phyloP scores from a whole-genome alignment of 768 basidiomycete genomes.

The Amanita rimosa region DNA sequence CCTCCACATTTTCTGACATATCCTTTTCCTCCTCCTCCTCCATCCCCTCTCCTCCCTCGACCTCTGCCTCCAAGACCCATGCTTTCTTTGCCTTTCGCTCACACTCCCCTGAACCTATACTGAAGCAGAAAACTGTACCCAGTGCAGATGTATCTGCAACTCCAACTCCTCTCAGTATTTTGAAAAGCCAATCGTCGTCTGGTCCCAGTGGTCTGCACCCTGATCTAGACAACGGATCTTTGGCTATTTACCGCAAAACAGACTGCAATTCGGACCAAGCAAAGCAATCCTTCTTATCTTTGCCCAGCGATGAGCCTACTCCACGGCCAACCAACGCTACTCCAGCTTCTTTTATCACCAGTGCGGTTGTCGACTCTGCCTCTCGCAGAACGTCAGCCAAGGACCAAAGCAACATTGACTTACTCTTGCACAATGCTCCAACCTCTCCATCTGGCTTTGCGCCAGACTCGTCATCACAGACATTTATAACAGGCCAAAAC shows the following conservation, averaged over 20 bases:
- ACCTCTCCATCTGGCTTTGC: slow-evolving; percentile 4
- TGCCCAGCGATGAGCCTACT: slow-evolving; percentile 7
- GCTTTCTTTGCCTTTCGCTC: slow-evolving; percentile 34
- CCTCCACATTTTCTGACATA: slow-evolving; percentile 28
- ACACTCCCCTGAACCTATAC: slow-evolving; percentile 18
- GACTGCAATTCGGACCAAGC: background rate
- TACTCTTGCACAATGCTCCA: background rate
- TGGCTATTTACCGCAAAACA: background rate
- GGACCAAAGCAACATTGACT: background rate
- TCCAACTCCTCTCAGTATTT: slow-evolving; percentile 8
- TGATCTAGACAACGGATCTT: background rate
- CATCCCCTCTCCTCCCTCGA: slow-evolving; percentile 11
- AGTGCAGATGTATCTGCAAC: slow-evolving; percentile 21
- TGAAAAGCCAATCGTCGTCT: background rate
- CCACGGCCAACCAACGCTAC: slow-evolving; percentile 10
- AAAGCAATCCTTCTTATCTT: background rate
- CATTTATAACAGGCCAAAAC: slow-evolving; percentile 9
- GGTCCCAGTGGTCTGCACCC: background rate
- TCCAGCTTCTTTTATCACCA: slow-evolving; percentile 4
- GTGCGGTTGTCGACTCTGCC: background rate
- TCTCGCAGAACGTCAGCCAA: too few species aligned
- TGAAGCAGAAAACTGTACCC: slow-evolving; percentile 12
- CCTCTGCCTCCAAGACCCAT: slow-evolving; percentile 30
- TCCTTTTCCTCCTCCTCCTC: slow-evolving; percentile 14
- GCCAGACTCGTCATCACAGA: slow-evolving; percentile 5